Conservation (phyloP, 495 filamentous ascomycete species). For the Sporormia fimetaria region DNA sequence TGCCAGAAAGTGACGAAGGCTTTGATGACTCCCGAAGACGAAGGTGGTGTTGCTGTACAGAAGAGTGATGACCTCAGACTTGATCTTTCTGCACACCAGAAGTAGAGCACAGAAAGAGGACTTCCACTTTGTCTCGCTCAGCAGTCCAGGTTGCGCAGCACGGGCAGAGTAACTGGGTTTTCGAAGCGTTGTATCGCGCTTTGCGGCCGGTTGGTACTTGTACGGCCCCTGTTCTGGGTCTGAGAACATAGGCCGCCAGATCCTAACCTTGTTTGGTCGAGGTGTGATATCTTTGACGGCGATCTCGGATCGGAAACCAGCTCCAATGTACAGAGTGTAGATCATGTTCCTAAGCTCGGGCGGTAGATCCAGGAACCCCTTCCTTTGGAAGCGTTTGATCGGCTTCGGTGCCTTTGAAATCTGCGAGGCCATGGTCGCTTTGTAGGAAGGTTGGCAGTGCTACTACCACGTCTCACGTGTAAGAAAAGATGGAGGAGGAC, state of each 20-base stretch:
- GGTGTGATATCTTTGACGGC: conserved; percentile 1
- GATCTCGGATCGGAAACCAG: conserved; percentile 11
- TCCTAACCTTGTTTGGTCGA: not conserved
- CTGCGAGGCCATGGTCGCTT: no score
- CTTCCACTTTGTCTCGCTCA: conserved; percentile 11
- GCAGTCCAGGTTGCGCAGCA: conserved; percentile 6
- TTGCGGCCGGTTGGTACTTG: not conserved
- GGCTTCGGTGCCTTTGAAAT: no score
- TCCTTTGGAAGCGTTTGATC: not conserved
- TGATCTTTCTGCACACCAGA: conserved; percentile 17
- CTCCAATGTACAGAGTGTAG: conserved; percentile 15
- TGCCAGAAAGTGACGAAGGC: no score
- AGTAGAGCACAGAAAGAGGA: conserved; percentile 19
- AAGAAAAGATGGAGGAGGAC: no score
- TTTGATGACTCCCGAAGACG: no score
- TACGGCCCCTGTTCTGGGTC: not conserved
- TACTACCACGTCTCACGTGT: no score
- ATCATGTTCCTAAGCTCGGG: conserved; percentile 19
- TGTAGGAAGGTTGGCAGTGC: no score
- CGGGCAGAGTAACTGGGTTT: conserved; percentile 9
- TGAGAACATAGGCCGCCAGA: conserved; percentile 2
- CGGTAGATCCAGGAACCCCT: conserved; percentile 16
- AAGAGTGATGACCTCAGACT: conserved; percentile 7
- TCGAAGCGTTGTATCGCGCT: no score
- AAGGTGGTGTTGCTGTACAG: conserved; percentile 21